Conservation (phyloP, 208 protist genomes). For the Kentomonas sorsogonicus region DNA sequence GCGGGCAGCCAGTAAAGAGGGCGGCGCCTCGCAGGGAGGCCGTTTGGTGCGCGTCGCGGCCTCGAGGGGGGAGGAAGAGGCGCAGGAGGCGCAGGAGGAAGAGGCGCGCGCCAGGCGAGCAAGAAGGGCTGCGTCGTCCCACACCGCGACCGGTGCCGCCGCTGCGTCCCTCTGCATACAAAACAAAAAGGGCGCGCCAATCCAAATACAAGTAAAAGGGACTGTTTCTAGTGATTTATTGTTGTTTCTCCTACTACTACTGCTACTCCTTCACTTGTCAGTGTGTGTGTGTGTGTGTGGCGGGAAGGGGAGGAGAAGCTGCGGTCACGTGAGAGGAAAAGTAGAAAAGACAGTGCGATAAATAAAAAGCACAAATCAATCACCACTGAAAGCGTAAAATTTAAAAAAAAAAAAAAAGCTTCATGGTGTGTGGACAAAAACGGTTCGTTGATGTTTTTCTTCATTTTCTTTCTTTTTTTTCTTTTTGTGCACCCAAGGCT, state of each 20-base stretch:
- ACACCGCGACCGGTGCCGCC: too few species aligned
- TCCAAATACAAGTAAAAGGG: neutral
- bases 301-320: too few species aligned
- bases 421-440: neutral
- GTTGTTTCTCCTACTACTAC: too few species aligned
- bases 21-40: too few species aligned
- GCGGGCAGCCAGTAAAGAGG: neutral
- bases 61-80: too few species aligned
- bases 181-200: neutral
- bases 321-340: neutral
- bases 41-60: too few species aligned
- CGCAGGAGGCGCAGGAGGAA: too few species aligned
- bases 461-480: neutral
- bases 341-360: neutral
- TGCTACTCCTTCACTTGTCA: too few species aligned
- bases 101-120: too few species aligned
- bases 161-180: too few species aligned
- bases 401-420: conserved; percentile 6
- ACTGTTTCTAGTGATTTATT: neutral
- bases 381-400: neutral
- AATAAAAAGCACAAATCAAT: neutral
- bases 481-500: neutral
- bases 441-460: neutral
- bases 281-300: too few species aligned
- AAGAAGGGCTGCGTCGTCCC: too few species aligned